phyloP scores from a whole-genome alignment of 208 protist genomes.

The Leishmania amazonensis region DNA sequence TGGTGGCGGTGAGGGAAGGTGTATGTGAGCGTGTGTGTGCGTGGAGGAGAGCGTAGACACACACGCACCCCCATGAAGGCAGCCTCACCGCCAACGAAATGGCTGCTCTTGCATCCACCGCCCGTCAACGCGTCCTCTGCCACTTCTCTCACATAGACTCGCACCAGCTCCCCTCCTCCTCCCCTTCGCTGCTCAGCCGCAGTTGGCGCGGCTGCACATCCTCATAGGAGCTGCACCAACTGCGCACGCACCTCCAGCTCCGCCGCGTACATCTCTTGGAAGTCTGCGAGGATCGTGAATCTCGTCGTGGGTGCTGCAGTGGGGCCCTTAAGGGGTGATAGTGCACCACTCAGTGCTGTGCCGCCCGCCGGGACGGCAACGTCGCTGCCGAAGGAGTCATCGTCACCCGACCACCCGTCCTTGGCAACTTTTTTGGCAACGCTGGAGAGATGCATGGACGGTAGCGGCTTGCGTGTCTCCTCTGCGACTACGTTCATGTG shows the following conservation, averaged over 20 bases:
- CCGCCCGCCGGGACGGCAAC: neutral
- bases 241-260: conserved; percentile 23
- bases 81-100: neutral
- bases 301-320: neutral
- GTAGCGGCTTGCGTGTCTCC: neutral
- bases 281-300: neutral
- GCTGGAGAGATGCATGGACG: neutral
- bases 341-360: neutral
- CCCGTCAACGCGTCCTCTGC: neutral
- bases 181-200: neutral
- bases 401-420: conserved; percentile 11
- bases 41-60: neutral
- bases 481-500: neutral
- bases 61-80: neutral
- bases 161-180: too few species aligned
- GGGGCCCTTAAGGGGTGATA: neutral
- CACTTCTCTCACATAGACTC: neutral
- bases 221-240: conserved; percentile 19
- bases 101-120: neutral
- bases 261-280: conserved; percentile 20
- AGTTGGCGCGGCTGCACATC: neutral
- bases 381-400: conserved; percentile 4
- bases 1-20: neutral
- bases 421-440: neutral
- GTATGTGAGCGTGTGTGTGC: neutral